Base-by-base conservation (phyloP, 164 flowering plant genomes). In the Umbellularia californica region DNA sequence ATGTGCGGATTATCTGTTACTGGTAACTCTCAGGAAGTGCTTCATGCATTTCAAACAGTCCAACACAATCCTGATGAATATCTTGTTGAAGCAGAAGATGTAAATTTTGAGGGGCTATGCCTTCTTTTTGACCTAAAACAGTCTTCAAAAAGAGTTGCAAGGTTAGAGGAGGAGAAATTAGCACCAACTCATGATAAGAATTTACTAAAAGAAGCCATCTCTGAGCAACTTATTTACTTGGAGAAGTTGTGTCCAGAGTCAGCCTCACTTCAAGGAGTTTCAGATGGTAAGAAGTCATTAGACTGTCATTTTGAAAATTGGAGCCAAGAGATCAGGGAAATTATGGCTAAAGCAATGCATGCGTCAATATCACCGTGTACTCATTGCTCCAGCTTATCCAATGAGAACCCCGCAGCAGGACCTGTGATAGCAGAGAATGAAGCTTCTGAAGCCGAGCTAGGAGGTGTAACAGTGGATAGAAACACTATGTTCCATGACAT, bases 111-210 rank as follows among this genome's bases (percentile, higher is more conserved):
- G 47, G 23, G 22, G 33, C n/a, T 20, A 25, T n/a, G 25, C 25
- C 47, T 50, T 70, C 50, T 20, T 12, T 27, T 20, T 19, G 72
- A 69, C 27, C 10, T 30, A 41, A 65, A 62, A 52, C 15, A 58
- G 70, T 66, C 69, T 9, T 28, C 3, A 52, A 75, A 30, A 73
- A 65, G 1, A 12, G 52, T 33, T 60, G 69, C 50, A 74, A 77
- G 76, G 58, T 65, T 63, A 23, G 78, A 82, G 70, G 82, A 74
- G 30, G 78, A 73, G 66, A 83, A 81, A 58, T 41, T 55, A 35
- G 70, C 33, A 5, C 76, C 64, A 69, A 63, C 73, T 69, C 27
- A 65, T 74, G 82, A 78, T 77, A 74, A 51, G 19, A 23, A 23
- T 3, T 51, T 25, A n/a, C 13, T 70, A 70, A 55, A 70, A 41